Evolutionary conservation across 1,139 yeast genomes (phyloP), one percentile per base, ranked within the genome.

Genomic region (Taphrina flavorubra): DNA sequence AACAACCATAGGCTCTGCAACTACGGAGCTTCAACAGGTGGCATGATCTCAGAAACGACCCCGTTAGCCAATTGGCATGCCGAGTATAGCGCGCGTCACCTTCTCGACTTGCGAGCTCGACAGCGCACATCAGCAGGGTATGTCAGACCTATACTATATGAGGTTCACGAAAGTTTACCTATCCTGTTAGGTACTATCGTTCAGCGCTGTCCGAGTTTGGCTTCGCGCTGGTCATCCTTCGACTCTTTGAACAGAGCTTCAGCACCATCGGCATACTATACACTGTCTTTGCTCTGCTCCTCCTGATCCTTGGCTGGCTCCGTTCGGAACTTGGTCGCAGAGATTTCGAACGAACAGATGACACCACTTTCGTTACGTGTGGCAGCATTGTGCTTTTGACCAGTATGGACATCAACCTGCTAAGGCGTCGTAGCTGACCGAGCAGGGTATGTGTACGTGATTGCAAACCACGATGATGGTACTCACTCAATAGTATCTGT

Each of bases 51-150:
- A 10, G 53, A 49, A 49, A 20, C n/a, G n/a, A 49, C 53, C 10
- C 53, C 36, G 20, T 49, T 18, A n/a, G 53, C 20, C 36, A 20
- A n/a, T 20, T 8, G 53, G 13, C n/a, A 8, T 8, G 20, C 34
- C 6, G 36, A 49, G 10, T 49, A 49, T 25, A 49, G 51, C 13
- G 61, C 56, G 8, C 53, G 55, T 13, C 67, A 63, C 20, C 56
- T 63, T 18, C 67, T 53, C n/a, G 67, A 63, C 36, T 39, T 63
- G n/a, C 53, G 67, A 3, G 67, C 67, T 7, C 36, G 67, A 20
- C 67, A 63, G 56, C 67, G 67, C 49, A 63, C 67, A 14, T 53
- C 67, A 11, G 59, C 61, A 44, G 62, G 62, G 62, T 58, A 20
- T 40, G 31, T 10, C 39, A 20, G 36, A 25, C 31, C 25, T 36